Percentiles rank a stretch among this genome's conserved stretches.
phyloP scores from a whole-genome alignment of 371 early-diverging fungal species.

The Phascolomyces articulosus region DNA sequence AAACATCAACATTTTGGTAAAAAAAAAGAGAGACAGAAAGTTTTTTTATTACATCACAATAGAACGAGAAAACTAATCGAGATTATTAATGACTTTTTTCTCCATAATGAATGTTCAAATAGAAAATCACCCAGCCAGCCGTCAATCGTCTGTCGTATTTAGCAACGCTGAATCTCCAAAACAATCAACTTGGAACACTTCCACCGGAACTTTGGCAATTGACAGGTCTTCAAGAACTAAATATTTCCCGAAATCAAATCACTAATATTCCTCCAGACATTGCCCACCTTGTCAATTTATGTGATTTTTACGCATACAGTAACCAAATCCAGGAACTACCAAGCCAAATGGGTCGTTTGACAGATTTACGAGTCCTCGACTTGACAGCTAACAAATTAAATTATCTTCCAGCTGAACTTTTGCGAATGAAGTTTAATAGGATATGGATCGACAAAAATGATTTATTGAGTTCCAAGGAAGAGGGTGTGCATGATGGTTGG shows the following conservation, averaged over 20 bases:
- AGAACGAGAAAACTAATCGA: too few species aligned
- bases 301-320: slow-evolving; percentile 90
- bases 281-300: slow-evolving; percentile 77
- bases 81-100: too few species aligned
- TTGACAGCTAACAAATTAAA: slow-evolving; percentile 57
- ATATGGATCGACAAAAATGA: slow-evolving; percentile 50
- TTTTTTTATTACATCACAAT: neutral
- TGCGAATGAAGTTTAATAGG: slow-evolving; percentile 21
- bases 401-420: slow-evolving; percentile 49
- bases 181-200: slow-evolving; percentile 81
- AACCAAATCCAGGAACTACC: slow-evolving; percentile 90
- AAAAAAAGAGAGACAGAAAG: too few species aligned
- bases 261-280: slow-evolving; percentile 85
- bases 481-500: neutral
- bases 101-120: too few species aligned
- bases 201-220: slow-evolving; percentile 78
- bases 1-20: slow-evolving; percentile 32
- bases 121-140: slow-evolving; percentile 48
- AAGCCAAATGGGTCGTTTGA: slow-evolving; percentile 61
- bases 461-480: slow-evolving; percentile 3
- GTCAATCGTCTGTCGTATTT: slow-evolving; percentile 47
- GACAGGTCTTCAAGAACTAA: slow-evolving; percentile 67
- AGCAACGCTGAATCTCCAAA: slow-evolving; percentile 86
- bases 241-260: slow-evolving; percentile 91
- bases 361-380: slow-evolving; percentile 53